Conservation (phyloP, 176 grass and related monocot species). For the Juncus effusus region DNA sequence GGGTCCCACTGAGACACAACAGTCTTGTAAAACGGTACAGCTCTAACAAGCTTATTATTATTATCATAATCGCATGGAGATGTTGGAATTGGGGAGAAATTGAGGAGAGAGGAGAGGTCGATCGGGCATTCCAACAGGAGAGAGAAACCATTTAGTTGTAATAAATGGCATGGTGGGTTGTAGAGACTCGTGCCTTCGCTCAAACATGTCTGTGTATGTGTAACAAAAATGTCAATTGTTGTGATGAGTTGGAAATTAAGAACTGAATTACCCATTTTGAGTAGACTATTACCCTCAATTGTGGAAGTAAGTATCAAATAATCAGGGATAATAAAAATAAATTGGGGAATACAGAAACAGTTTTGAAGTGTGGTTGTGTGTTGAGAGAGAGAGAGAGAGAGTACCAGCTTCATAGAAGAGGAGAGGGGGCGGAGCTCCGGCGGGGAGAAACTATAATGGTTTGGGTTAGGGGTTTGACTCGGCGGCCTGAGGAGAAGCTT, state of each 20-base stretch:
- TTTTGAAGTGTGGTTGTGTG: neutral
- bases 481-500: too few relatives aligned
- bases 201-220: constrained; percentile 33
- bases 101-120: constrained; percentile 57
- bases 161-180: constrained; percentile 49
- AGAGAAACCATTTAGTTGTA: constrained; percentile 50
- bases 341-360: neutral
- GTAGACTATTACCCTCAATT: neutral
- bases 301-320: constrained; percentile 15
- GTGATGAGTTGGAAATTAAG: too few relatives aligned
- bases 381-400: neutral
- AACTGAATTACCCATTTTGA: too few relatives aligned
- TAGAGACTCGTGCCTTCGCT: constrained; percentile 44
- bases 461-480: neutral
- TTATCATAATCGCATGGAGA: constrained; percentile 1
- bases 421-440: neutral
- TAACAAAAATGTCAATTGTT: neutral
- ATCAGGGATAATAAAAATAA: constrained; percentile 4
- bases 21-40: constrained; percentile 64
- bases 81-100: constrained; percentile 45
- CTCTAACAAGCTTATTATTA: constrained; percentile 36
- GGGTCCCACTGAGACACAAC: constrained; percentile 38
- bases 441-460: neutral
- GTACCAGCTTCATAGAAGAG: constrained; percentile 65
- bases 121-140: constrained; percentile 85